Conservation (phyloP, 1,139 yeast genomes). For the Citeromyces siamensis region DNA sequence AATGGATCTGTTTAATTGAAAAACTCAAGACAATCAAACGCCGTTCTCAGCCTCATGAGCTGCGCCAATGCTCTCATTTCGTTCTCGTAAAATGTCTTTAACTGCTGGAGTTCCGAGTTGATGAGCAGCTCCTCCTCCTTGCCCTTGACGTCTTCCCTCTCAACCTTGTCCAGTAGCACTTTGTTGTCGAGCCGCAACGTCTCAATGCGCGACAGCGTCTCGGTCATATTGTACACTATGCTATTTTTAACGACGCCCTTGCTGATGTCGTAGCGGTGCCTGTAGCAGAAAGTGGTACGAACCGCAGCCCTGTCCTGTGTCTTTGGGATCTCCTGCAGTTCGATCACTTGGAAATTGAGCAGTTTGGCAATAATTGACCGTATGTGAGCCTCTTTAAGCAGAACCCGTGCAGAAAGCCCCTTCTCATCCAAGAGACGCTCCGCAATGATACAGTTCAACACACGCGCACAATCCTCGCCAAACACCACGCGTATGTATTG, state of each 20-base stretch:
- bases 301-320: conserved; percentile 89
- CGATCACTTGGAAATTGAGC: conserved; percentile 45
- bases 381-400: conserved; percentile 68
- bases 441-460: conserved; percentile 22
- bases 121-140: conserved; percentile 64
- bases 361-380: conserved; percentile 49
- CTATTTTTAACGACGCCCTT: conserved; percentile 28
- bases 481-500: conserved; percentile 15
- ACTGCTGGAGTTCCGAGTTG: conserved; percentile 62
- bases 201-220: conserved; percentile 42
- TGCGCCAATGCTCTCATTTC: conserved; percentile 44
- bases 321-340: conserved; percentile 86
- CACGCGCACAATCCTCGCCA: conserved; percentile 15
- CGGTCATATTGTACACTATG: conserved; percentile 58
- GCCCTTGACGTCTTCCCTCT: conserved; percentile 84
- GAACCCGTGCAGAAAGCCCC: conserved; percentile 60
- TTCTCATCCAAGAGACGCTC: conserved; percentile 76
- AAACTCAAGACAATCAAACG: conserved; percentile 38
- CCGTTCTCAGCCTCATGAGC: conserved; percentile 37
- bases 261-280: conserved; percentile 39
- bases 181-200: conserved; percentile 48
- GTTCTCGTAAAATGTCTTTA: conserved; percentile 44
- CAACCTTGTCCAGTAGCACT: conserved; percentile 64
- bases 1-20: too few species aligned
- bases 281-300: conserved; percentile 73